phyloP scores from a whole-genome alignment of 495 filamentous ascomycete genomes.

The Penicillium macrosclerotiorum region DNA sequence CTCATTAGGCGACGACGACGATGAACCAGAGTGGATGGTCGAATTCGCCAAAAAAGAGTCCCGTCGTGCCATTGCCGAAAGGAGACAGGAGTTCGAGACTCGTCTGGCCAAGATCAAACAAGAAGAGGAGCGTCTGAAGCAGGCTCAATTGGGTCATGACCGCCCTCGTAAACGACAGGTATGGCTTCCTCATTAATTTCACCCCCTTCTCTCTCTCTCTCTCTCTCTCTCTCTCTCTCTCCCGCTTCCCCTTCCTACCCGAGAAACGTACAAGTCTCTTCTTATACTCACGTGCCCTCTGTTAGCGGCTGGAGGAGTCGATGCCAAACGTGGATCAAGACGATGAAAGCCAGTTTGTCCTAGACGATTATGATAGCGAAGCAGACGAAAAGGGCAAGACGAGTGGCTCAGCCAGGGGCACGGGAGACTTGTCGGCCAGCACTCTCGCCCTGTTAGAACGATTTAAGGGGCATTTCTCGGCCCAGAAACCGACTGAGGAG shows the following conservation, averaged over 20 bases:
- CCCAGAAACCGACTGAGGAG: slow-evolving; percentile 46
- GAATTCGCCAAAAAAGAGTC: slow-evolving; percentile 69
- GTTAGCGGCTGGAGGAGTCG: slow-evolving; percentile 33
- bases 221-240: no score
- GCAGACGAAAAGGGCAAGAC: slow-evolving; percentile 36
- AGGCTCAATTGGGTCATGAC: slow-evolving; percentile 42
- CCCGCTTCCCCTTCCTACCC: no score
- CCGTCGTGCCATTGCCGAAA: slow-evolving; percentile 60
- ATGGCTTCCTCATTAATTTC: no score
- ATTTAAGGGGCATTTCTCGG: slow-evolving; percentile 34
- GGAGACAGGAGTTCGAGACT: slow-evolving; percentile 68
- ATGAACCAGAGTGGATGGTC: slow-evolving; percentile 88
- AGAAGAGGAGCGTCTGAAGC: slow-evolving; percentile 64
- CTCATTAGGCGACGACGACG: slow-evolving; percentile 46
- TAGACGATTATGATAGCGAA: slow-evolving; percentile 80
- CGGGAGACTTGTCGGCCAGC: slow-evolving; percentile 40
- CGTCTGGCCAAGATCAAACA: slow-evolving; percentile 65
- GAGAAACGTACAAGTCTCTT: not conserved
- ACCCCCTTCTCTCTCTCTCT: no score
- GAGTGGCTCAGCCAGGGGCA: slow-evolving; percentile 20
- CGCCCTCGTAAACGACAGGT: slow-evolving; percentile 51
- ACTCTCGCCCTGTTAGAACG: slow-evolving; percentile 42
- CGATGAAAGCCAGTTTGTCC: slow-evolving; percentile 69
- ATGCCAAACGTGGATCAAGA: slow-evolving; percentile 34
- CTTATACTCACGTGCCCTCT: not conserved